Percentiles rank a stretch among this genome's conserved stretches.
Evolutionary conservation across 495 filamentous ascomycete genomes (phyloP).

Genomic region (Talaromyces thailandensis): DNA sequence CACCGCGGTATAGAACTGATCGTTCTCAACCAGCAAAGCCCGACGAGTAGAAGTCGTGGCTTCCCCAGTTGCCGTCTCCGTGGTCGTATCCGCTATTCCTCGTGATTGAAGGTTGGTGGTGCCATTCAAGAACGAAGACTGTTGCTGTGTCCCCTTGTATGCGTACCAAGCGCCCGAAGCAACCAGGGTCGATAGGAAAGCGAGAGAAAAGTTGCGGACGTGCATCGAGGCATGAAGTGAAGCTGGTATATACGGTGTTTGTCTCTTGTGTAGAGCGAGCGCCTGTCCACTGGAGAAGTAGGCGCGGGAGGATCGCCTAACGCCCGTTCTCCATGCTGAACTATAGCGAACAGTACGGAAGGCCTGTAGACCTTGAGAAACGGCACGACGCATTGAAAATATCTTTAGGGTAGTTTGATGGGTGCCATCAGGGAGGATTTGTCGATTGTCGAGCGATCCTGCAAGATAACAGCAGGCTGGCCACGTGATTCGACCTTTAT

Average conservation of each 20-base stretch:
- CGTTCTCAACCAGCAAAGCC: constrained; percentile 66
- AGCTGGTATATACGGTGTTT: constrained; percentile 23
- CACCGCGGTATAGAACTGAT: constrained; percentile 74
- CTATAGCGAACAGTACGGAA: constrained; percentile 53
- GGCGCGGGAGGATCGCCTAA: constrained; percentile 34
- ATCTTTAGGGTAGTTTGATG: background rate
- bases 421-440: background rate
- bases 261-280: constrained; percentile 33
- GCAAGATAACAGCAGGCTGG: background rate
- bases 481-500: background rate
- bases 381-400: constrained; percentile 55
- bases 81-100: constrained; percentile 6
- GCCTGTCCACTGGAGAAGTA: constrained; percentile 37
- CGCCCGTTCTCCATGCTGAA: constrained; percentile 42
- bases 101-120: constrained; percentile 11
- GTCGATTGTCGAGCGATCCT: background rate
- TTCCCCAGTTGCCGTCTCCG: constrained; percentile 10
- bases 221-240: constrained; percentile 51
- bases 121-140: constrained; percentile 16
- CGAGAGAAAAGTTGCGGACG: constrained; percentile 53
- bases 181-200: constrained; percentile 50
- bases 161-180: constrained; percentile 60
- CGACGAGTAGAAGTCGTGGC: constrained; percentile 25
- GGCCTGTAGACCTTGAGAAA: constrained; percentile 35
- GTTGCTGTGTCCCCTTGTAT: constrained; percentile 33